A percentile compares a stretch with the other conserved stretches of the same genome.
Evolutionary conservation across 352 stramenopile species (phyloP).

Genomic region (Globisporangium heterothallicum): DNA sequence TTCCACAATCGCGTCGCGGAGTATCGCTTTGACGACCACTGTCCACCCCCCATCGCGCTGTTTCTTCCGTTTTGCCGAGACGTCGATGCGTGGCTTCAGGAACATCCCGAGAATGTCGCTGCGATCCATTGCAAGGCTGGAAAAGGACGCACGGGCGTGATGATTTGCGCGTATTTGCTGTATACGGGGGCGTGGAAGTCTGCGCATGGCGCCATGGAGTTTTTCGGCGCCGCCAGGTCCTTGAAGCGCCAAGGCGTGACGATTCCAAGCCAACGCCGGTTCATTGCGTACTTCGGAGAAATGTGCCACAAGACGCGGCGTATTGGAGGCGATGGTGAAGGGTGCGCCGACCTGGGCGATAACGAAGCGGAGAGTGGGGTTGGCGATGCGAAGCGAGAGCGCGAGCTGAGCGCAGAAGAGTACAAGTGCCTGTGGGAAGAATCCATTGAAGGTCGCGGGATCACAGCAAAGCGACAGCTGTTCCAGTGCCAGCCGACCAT

Average conservation of each 20-base stretch:
- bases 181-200: conserved; percentile 62
- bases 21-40: conserved; percentile 88
- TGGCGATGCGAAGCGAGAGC: conserved; percentile 19
- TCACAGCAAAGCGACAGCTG: conserved; percentile 9
- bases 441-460: conserved; percentile 29
- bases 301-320: conserved; percentile 32
- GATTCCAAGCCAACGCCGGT: conserved; percentile 75
- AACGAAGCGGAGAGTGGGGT: no score
- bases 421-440: conserved; percentile 48
- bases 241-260: conserved; percentile 79
- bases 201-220: conserved; percentile 51
- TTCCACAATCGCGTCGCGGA: conserved; percentile 69
- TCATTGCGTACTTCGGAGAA: conserved; percentile 67
- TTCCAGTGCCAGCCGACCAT: conserved; percentile 23
- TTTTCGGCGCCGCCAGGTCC: conserved; percentile 64
- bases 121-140: conserved; percentile 90
- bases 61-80: conserved; percentile 68
- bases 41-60: conserved; percentile 67
- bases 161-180: conserved; percentile 78
- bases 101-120: conserved; percentile 67
- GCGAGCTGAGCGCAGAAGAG: conserved; percentile 24
- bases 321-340: conserved; percentile 1
- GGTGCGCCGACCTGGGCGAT: conserved; percentile 5
- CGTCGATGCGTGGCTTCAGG: conserved; percentile 46
- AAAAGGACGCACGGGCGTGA: conserved; percentile 87